A percentile compares a stretch with the other conserved stretches of the same genome.
These are phyloP conservation scores for Aspergillus spinulosporus DNA, from an alignment of 2,329 filamentous ascomycete genomes.

Conservation along the genomic window DNA sequence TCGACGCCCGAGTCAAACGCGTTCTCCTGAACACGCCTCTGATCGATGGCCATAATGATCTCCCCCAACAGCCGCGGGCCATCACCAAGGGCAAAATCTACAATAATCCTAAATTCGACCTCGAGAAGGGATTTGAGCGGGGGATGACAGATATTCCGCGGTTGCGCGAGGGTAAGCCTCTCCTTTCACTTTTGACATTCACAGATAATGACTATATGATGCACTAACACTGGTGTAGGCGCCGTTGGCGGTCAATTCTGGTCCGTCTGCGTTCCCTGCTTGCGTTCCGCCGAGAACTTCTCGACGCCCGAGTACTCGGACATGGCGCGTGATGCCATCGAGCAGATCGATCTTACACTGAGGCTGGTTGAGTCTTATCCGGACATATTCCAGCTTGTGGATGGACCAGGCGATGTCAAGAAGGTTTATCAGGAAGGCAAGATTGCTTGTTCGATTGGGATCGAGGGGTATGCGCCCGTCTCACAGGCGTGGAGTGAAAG, in stretches of 20 bases:
- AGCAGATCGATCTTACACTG: constrained; percentile 6
- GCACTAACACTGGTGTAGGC: not conserved
- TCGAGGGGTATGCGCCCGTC: not conserved
- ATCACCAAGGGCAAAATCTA: constrained; percentile 3
- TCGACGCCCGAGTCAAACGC: constrained; percentile 2
- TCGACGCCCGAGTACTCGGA: constrained; percentile 1
- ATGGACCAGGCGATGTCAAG: not conserved
- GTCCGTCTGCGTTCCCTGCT: not conserved
- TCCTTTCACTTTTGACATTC: not conserved
- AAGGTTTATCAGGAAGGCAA: not conserved
- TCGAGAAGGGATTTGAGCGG: not conserved
- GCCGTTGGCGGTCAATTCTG: constrained; percentile 6
- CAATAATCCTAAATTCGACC: constrained; percentile 7
- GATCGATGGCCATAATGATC: constrained; percentile 7
- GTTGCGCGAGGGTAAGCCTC: not conserved
- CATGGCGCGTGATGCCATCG: constrained; percentile 1
- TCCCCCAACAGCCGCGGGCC: not conserved
- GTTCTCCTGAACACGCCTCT: not conserved
- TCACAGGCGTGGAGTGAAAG: too few relatives aligned
- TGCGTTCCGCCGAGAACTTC: not conserved
- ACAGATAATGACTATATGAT: not conserved
- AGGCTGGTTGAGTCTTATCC: not conserved
- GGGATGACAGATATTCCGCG: constrained; percentile 5
- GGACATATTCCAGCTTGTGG: not conserved
- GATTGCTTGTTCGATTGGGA: constrained; percentile 5